Evolutionary conservation across 1,284 basidiomycete genomes (phyloP), one percentile per base, ranked within the genome.

Genomic region (Waitea zeae): DNA sequence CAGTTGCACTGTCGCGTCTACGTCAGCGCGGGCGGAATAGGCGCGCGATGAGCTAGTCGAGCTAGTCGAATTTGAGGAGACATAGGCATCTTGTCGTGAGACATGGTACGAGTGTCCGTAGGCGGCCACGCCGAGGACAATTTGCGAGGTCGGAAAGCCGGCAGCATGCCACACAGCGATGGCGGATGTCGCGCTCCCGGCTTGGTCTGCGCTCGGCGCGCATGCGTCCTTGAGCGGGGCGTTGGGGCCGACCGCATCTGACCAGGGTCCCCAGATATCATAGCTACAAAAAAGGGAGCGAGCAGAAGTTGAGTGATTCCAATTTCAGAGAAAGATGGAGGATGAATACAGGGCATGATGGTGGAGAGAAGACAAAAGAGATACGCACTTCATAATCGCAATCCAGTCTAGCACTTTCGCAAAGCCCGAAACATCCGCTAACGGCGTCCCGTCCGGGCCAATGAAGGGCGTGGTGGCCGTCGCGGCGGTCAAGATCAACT

Each of bases 331-430:
- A n/a, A n/a, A n/a, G n/a, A n/a, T n/a, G n/a, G n/a, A n/a, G n/a
- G n/a, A n/a, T n/a, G n/a, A n/a, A n/a, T n/a, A n/a, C n/a, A n/a
- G n/a, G n/a, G n/a, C n/a, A n/a, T n/a, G n/a, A n/a, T n/a, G n/a
- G 22, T 7, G n/a, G 7, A 7, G 7, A 26, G 7, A 26, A n/a
- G 7, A 26, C 22, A 7, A 7, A 7, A n/a, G 22, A 7, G 7
- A 26, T 7, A n/a, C 84, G 51, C 88, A 89, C 53, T 87, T 84
- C 83, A 90, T 90, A 43, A 90, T 54, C 39, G 81, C 57, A 36
- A 87, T 62, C 77, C 80, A 88, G 49, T 92, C 76, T 30, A 93
- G 54, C 6, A 79, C 61, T 6, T 58, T 39, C 3, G 77, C 79
- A 51, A 87, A 92, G 2, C 47, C 62, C 17, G 66, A 66, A 5